phyloP scores from a whole-genome alignment of 2,329 filamentous ascomycete genomes.

The Exophiala viscosa region DNA sequence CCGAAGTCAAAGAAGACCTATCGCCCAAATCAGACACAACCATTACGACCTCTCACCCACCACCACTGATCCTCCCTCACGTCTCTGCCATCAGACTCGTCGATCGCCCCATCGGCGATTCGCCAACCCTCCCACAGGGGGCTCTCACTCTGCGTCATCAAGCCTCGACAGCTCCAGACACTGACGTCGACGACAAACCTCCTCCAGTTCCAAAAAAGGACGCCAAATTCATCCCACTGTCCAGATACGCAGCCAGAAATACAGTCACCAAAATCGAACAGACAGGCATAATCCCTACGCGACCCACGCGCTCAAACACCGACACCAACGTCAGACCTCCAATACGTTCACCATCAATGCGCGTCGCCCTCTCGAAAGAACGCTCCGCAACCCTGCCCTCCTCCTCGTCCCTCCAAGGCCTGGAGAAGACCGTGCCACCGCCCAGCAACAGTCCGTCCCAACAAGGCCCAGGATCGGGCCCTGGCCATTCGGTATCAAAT shows the following conservation, averaged over 20 bases:
- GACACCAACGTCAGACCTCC: slow-evolving; percentile 4
- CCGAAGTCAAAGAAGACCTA: slow-evolving; percentile 21
- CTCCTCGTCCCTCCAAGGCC: slow-evolving; percentile 15
- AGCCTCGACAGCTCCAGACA: background rate
- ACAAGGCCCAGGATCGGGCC: background rate
- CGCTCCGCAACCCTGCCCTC: slow-evolving; percentile 19
- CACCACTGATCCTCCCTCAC: slow-evolving; percentile 5
- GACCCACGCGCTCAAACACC: slow-evolving; percentile 18
- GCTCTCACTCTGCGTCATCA: slow-evolving; percentile 4
- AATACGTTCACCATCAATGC: background rate
- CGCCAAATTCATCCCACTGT: slow-evolving; percentile 27
- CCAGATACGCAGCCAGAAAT: slow-evolving; percentile 25
- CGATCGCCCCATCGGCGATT: slow-evolving; percentile 22
- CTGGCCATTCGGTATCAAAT: background rate
- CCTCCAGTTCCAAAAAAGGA: slow-evolving; percentile 26
- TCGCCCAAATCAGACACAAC: slow-evolving; percentile 13
- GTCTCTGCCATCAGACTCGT: slow-evolving; percentile 10
- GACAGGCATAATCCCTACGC: slow-evolving; percentile 15
- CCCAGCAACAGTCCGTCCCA: no score
- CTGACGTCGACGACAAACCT: slow-evolving; percentile 13
- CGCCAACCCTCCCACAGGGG: slow-evolving; percentile 24
- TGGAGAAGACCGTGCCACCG: slow-evolving; percentile 19
- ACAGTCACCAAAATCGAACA: slow-evolving; percentile 23
- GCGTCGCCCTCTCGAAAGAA: slow-evolving; percentile 7
- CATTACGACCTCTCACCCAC: background rate